These are phyloP conservation scores for Pythium chondricola DNA, from an alignment of 352 stramenopile species.

Conservation along the genomic window DNA sequence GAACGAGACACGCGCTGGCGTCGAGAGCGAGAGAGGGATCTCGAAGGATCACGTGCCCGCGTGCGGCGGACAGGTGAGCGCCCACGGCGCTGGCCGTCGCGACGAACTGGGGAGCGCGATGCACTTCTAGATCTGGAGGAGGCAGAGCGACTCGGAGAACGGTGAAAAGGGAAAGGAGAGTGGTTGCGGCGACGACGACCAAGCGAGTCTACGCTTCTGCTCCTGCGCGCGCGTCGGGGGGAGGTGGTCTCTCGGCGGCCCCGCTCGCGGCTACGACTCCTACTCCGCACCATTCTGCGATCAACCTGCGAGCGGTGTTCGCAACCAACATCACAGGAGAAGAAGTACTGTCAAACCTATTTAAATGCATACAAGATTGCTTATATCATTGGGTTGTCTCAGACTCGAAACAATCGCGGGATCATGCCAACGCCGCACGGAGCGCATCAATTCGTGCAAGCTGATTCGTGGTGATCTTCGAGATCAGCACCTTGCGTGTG, in stretches of 20 bases:
- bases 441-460: slow-evolving; percentile 63
- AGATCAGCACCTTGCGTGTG: slow-evolving; percentile 59
- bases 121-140: too few species aligned
- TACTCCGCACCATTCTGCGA: slow-evolving; percentile 13
- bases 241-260: slow-evolving; percentile 2
- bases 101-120: slow-evolving; percentile 2
- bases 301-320: too few species aligned
- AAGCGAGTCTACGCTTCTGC: slow-evolving; percentile 22
- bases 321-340: too few species aligned
- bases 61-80: not conserved
- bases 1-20: slow-evolving; percentile 1
- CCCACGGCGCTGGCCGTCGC: not conserved
- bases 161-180: not conserved
- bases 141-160: not conserved
- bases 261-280: slow-evolving; percentile 11
- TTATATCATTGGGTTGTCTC: too few species aligned
- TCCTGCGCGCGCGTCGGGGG: slow-evolving; percentile 1
- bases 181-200: slow-evolving; percentile 4
- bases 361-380: slow-evolving; percentile 4
- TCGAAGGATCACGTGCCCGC: not conserved
- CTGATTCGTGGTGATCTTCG: slow-evolving; percentile 61
- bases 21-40: slow-evolving; percentile 11
- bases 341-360: not conserved
- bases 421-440: slow-evolving; percentile 19
- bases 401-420: not conserved